phyloP scores from a whole-genome alignment of 2,329 filamentous ascomycete species.

The Amphichorda felina region DNA sequence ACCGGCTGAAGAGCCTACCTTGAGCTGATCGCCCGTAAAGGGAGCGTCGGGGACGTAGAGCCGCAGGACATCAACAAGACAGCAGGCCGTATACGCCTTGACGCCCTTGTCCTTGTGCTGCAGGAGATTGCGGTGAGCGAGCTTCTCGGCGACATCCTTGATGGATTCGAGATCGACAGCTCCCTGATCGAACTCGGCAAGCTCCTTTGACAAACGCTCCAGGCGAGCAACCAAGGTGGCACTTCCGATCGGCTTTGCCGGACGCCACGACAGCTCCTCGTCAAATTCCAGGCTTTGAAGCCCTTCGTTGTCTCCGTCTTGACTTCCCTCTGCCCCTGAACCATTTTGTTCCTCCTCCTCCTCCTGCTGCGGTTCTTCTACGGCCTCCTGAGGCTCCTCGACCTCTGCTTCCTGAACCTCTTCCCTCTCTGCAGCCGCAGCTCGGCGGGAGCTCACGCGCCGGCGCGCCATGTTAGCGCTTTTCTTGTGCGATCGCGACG shows the following conservation, averaged over 20 bases:
- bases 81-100: slow-evolving; percentile 77
- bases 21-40: slow-evolving; percentile 80
- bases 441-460: neutral
- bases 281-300: slow-evolving; percentile 57
- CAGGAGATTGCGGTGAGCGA: slow-evolving; percentile 71
- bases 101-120: slow-evolving; percentile 91
- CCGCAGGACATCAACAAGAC: slow-evolving; percentile 84
- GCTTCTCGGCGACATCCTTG: slow-evolving; percentile 69
- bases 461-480: neutral
- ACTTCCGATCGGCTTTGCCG: slow-evolving; percentile 78
- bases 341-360: slow-evolving; percentile 4
- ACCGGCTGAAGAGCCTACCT: too few species aligned
- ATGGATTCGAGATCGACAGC: slow-evolving; percentile 75
- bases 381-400: slow-evolving; percentile 2
- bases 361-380: slow-evolving; percentile 5
- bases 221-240: slow-evolving; percentile 73
- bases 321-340: slow-evolving; percentile 4
- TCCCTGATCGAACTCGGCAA: slow-evolving; percentile 79
- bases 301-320: slow-evolving; percentile 10
- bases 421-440: slow-evolving; percentile 6
- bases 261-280: slow-evolving; percentile 80
- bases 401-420: slow-evolving; percentile 6
- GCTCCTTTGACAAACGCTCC: slow-evolving; percentile 69
- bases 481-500: too few species aligned
- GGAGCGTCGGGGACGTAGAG: slow-evolving; percentile 92